Evolutionary conservation across 2,329 filamentous ascomycete genomes (phyloP), one percentile per base, ranked within the genome.

Genomic region (Aspergillus sp.): DNA sequence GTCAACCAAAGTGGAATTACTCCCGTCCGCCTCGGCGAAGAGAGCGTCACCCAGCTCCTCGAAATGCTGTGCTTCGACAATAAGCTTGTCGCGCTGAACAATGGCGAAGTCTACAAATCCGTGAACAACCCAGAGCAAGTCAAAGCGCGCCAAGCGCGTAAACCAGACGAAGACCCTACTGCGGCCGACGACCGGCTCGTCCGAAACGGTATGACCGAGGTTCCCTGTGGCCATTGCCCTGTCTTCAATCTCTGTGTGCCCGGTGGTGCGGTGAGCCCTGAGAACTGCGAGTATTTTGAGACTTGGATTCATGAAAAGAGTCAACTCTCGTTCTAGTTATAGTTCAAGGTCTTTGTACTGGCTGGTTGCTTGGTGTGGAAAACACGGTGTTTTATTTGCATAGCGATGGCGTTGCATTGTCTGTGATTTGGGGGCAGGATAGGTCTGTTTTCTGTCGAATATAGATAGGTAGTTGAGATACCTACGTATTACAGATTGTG

Each of bases 191-290:
- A 78, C 40, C 77, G 75, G 5, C 69, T 79, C 15, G 79, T 77
- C n/a, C 74, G 82, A 64, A 96, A 93, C 66, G 90, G 90, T 3
- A 86, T 93, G 64, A 96, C 90, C 2, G 92, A 97, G 73, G 88
- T 89, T 2, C 95, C 95, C 1, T 99, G 95, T 73, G 93, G 93
- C 2, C 83, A 86, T 55, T 99, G 95, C 74, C 95, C 95, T 0
- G 93, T 97, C 2, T 96, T 96, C 72, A 89, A 95, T 57, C 82
- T 98, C 2, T 99, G 95, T 72, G 89, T 91, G 64, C 91, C 96
- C 60, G 92, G 91, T 6, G 93, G 93, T 0, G 91, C 92, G 0
- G 91, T 99, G 20, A 96, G 89, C 68, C 91, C 93, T 0, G 89
- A 86, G 63, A 96, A 89, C 51, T 99, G 95, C 75, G 89, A 91